These are phyloP conservation scores for Trebouxia sp. DNA, from an alignment of 139 green algal species.

Conservation along the genomic window DNA sequence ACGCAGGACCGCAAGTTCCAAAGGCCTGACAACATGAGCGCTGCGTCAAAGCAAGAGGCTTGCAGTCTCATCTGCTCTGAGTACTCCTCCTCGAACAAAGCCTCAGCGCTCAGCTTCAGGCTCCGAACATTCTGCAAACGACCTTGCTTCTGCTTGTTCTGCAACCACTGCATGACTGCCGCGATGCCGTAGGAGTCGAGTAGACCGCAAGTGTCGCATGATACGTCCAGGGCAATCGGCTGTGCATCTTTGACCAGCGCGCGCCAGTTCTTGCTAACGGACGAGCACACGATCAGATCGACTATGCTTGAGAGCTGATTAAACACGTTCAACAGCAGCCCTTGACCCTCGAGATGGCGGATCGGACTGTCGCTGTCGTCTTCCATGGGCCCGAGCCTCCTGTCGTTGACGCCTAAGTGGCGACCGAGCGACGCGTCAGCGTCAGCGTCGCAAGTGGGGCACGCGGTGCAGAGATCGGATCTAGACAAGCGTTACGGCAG, in stretches of 20 bases:
- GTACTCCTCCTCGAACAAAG: not conserved
- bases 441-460: no score
- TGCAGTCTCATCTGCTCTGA: not conserved
- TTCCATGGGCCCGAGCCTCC: no score
- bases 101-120: not conserved
- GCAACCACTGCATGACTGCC: not conserved
- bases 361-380: not conserved
- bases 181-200: not conserved
- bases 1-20: not conserved
- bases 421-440: no score
- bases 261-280: not conserved
- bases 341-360: conserved; percentile 7
- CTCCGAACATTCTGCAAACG: not conserved
- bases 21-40: not conserved
- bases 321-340: not conserved
- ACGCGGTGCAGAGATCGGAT: no score
- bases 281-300: not conserved
- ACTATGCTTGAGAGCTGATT: not conserved
- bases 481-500: no score
- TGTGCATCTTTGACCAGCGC: not conserved
- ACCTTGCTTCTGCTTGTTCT: not conserved
- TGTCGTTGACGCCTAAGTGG: no score
- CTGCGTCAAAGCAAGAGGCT: not conserved
- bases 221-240: not conserved
- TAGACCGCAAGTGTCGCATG: not conserved